phyloP scores from a whole-genome alignment of 139 green algal genomes.

The Ettlia oleoabundans region DNA sequence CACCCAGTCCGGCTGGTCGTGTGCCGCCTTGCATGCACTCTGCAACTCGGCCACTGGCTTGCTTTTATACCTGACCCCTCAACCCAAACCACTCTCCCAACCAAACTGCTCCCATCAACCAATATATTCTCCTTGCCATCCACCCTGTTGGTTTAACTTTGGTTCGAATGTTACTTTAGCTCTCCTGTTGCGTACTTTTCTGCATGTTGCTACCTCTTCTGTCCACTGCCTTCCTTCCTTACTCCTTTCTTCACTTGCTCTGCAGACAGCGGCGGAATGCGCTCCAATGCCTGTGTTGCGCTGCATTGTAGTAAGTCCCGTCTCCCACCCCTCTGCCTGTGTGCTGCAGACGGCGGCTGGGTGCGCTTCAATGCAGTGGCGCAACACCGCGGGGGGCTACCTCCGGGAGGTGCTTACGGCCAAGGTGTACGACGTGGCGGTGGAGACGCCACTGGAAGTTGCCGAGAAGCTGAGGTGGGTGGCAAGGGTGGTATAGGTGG shows the following conservation, averaged over 20 bases:
- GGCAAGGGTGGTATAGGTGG: too few relatives aligned
- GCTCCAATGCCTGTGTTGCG: not conserved
- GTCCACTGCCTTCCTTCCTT: too few relatives aligned
- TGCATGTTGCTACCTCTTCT: not conserved
- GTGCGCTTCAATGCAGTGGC: constrained; percentile 58
- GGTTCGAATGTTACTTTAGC: too few relatives aligned
- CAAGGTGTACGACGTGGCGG: constrained; percentile 93
- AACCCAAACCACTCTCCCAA: too few relatives aligned
- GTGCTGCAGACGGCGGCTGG: constrained; percentile 7
- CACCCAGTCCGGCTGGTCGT: too few relatives aligned
- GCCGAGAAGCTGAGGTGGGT: constrained; percentile 69
- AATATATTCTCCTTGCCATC: too few relatives aligned
- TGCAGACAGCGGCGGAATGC: not conserved
- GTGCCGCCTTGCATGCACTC: too few relatives aligned
- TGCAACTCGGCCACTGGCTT: too few relatives aligned
- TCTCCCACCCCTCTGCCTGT: not conserved
- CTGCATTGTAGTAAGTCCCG: not conserved
- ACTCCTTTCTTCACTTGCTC: not conserved
- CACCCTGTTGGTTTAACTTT: too few relatives aligned
- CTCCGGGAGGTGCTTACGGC: constrained; percentile 90
- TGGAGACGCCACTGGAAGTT: constrained; percentile 84
- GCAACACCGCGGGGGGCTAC: constrained; percentile 80
- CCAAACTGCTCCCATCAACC: too few relatives aligned
- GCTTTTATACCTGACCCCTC: too few relatives aligned
- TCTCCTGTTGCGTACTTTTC: too few relatives aligned